These are phyloP conservation scores for Diaporthe destruens DNA, from an alignment of 2,329 filamentous ascomycete genomes.

Conservation along the genomic window DNA sequence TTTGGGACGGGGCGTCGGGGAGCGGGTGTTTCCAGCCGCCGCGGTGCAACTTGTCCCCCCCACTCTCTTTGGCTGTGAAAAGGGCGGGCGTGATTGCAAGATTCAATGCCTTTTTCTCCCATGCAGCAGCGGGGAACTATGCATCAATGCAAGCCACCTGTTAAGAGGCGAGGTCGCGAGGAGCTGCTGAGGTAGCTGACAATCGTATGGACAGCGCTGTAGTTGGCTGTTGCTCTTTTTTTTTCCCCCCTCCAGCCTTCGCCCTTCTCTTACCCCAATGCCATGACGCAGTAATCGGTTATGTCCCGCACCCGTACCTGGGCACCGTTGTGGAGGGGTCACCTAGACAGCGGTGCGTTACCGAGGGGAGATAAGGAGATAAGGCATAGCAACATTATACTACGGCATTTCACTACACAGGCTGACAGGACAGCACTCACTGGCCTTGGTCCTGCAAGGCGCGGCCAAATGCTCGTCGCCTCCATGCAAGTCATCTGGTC, in stretches of 20 bases:
- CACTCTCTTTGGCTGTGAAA: neutral
- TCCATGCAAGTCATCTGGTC: conserved; percentile 20
- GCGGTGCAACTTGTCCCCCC: neutral
- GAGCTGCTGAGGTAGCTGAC: neutral
- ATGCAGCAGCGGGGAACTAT: neutral
- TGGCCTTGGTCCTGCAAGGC: neutral
- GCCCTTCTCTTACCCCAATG: neutral
- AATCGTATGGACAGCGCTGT: neutral
- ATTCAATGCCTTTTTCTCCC: neutral
- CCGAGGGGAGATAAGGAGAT: neutral
- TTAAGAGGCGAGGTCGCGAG: neutral
- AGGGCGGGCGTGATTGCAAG: neutral
- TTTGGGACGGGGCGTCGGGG: neutral
- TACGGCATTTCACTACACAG: no score
- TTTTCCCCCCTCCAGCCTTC: neutral
- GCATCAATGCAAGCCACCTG: neutral
- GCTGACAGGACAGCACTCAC: neutral
- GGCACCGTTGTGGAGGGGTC: neutral
- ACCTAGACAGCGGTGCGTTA: neutral
- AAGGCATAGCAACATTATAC: neutral
- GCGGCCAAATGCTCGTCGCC: neutral
- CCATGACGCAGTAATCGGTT: conserved; percentile 13
- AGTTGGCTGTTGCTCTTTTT: neutral
- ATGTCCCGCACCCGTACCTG: neutral
- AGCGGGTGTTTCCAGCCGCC: neutral